phyloP scores from a whole-genome alignment of 176 grass and related monocot species.

The Oryza meridionalis region DNA sequence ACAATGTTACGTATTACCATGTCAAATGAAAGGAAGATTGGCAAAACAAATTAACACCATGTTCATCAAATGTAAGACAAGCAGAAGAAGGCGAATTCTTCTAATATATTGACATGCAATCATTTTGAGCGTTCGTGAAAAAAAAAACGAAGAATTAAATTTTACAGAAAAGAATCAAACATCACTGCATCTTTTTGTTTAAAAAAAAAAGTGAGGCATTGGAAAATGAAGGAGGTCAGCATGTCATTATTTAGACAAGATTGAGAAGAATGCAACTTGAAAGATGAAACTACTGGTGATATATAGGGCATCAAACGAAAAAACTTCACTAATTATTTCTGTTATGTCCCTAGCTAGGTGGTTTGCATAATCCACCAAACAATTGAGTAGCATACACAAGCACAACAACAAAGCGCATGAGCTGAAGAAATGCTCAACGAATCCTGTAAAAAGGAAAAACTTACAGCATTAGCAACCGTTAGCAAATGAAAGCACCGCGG shows the following conservation, averaged over 20 bases:
- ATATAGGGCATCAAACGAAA: background rate
- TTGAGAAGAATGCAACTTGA: background rate
- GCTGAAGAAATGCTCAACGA: background rate
- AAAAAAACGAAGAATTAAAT: background rate
- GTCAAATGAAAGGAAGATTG: background rate
- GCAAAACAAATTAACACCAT: constrained; percentile 15
- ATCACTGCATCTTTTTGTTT: constrained; percentile 1
- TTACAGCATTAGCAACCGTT: constrained; percentile 77
- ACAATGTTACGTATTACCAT: constrained; percentile 8
- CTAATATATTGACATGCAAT: too few relatives aligned
- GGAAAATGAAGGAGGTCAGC: background rate
- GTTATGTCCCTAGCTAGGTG: background rate
- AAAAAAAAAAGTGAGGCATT: background rate
- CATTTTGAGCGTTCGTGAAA: too few relatives aligned
- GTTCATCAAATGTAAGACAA: constrained; percentile 11
- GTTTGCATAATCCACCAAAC: background rate
- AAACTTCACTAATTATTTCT: background rate
- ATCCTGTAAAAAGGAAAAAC: constrained; percentile 20
- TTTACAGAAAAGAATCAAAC: background rate
- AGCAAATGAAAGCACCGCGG: constrained; percentile 84
- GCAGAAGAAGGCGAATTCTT: constrained; percentile 2
- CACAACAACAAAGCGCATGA: background rate
- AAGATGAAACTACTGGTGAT: background rate
- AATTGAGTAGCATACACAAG: background rate
- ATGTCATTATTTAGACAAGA: constrained; percentile 2